These are phyloP conservation scores for Exophiala spinifera DNA, from an alignment of 2,329 filamentous ascomycete genomes.

Conservation along the genomic window DNA sequence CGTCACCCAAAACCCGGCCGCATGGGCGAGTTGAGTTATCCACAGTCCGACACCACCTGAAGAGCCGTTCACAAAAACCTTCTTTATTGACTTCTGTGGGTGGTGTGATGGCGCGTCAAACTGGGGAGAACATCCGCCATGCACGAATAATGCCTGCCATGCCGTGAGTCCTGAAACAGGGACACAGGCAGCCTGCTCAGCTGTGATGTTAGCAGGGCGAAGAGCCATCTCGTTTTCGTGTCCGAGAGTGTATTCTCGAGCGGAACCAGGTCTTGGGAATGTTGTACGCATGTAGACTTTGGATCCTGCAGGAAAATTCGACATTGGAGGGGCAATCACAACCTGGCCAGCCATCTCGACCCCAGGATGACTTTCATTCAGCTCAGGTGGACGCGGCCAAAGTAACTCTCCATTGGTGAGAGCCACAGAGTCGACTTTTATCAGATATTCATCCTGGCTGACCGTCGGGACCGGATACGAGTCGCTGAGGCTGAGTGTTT, in stretches of 20 bases:
- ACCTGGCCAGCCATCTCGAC: constrained; percentile 44
- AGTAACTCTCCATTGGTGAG: constrained; percentile 44
- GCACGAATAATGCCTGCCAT: constrained; percentile 45
- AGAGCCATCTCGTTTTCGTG: constrained; percentile 38
- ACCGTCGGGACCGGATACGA: constrained; percentile 29
- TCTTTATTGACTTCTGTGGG: constrained; percentile 21
- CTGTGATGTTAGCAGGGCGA: constrained; percentile 36
- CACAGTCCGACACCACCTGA: constrained; percentile 47
- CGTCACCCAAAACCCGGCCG: constrained; percentile 40
- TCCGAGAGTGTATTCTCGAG: constrained; percentile 38
- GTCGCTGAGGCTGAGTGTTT: constrained; percentile 23
- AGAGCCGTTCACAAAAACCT: constrained; percentile 46
- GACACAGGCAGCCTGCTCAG: constrained; percentile 39
- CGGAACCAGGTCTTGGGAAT: constrained; percentile 37
- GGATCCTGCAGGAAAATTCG: constrained; percentile 40
- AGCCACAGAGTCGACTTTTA: constrained; percentile 40
- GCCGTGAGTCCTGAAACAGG: constrained; percentile 44
- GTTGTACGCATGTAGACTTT: constrained; percentile 40
- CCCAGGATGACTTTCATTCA: constrained; percentile 37
- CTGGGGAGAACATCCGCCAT: constrained; percentile 33
- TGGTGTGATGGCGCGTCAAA: no score
- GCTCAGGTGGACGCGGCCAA: constrained; percentile 37
- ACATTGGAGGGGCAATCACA: constrained; percentile 34
- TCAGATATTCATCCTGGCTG: constrained; percentile 36
- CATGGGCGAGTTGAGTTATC: constrained; percentile 42